These are phyloP conservation scores for Raffaelea albimanens DNA, from an alignment of 2,329 filamentous ascomycete genomes.

Conservation along the genomic window DNA sequence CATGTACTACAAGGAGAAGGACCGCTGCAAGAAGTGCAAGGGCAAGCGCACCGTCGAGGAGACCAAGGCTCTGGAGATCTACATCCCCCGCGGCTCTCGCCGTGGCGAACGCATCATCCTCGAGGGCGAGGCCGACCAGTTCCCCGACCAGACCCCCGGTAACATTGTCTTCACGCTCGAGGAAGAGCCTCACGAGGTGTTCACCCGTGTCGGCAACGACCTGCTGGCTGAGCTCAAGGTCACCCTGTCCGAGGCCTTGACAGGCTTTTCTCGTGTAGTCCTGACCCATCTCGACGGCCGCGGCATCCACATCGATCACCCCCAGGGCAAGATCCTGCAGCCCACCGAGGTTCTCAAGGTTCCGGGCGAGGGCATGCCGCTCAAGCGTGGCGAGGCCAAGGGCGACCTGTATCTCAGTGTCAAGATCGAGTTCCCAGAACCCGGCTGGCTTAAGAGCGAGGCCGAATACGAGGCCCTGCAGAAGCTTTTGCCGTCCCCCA, in stretches of 20 bases:
- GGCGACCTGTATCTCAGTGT: slow-evolving; percentile 85
- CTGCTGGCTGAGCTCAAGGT: slow-evolving; percentile 73
- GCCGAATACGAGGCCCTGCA: slow-evolving; percentile 59
- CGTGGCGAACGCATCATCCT: slow-evolving; percentile 86
- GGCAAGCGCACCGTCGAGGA: slow-evolving; percentile 78
- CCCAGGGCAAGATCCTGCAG: slow-evolving; percentile 71
- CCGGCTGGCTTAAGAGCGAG: slow-evolving; percentile 72
- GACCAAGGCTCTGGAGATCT: slow-evolving; percentile 91
- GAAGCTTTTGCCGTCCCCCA: slow-evolving; percentile 63
- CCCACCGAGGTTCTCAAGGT: slow-evolving; percentile 83
- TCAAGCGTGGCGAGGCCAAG: slow-evolving; percentile 72
- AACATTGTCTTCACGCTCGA: slow-evolving; percentile 86
- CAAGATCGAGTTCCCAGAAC: slow-evolving; percentile 79
- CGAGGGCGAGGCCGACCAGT: slow-evolving; percentile 88
- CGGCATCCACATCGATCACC: slow-evolving; percentile 72
- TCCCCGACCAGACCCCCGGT: slow-evolving; percentile 78
- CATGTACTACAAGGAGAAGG: slow-evolving; percentile 85
- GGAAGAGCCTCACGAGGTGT: slow-evolving; percentile 72
- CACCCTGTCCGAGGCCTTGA: slow-evolving; percentile 73
- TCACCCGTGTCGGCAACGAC: slow-evolving; percentile 76
- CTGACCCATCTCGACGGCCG: slow-evolving; percentile 88
- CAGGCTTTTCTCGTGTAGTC: slow-evolving; percentile 83
- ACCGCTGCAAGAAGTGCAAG: slow-evolving; percentile 98
- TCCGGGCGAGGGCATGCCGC: slow-evolving; percentile 85
- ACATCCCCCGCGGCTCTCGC: slow-evolving; percentile 80